Evolutionary conservation across 1,284 basidiomycete genomes (phyloP), one percentile per base, ranked within the genome.

Genomic region (Heliocybe sulcata): DNA sequence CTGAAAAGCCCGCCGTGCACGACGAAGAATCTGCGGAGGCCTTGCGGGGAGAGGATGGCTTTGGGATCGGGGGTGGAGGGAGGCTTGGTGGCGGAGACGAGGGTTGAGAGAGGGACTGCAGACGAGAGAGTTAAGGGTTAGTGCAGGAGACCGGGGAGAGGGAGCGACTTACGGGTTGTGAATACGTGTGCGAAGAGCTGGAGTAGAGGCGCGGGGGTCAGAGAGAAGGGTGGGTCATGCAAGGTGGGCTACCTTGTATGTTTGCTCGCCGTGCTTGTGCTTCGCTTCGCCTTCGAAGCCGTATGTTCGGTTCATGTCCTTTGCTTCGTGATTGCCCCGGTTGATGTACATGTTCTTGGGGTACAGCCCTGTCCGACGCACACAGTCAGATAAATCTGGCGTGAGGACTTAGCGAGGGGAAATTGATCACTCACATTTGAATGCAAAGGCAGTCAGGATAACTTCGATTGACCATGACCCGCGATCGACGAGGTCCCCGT

Each of bases 401-500:
- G 14, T 8, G 4, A n/a, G 23, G 22, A 48, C 48, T 35, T 22
- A 38, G 35, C 42, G n/a, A n/a, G n/a, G n/a, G 2, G 55, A 52
- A 25, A 53, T 60, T 45, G 52, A 45, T 29, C 25, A 66, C 83
- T 65, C 61, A 87, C 95, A 99, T 79, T 99, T 99, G 75, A 91
- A 98, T 3, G 95, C 93, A 66, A 99, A 92, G 1, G 95, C 86
- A 9, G 91, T 90, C 58, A 99, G 72, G 54, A 95, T 94, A 56
- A 98, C 95, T 72, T 99, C 97, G 57, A 98, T 90, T 10, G 92
- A 93, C 95, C 95, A 98, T 31, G 91, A 94, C 14, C 96, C 97
- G 58, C 97, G 86, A 70, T 99, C 97, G 42, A 99, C 97, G 57
- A 97, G 87, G 75, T 98, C 94, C 16, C 93, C 94, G 68, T 96